A percentile compares a stretch with the other conserved stretches of the same genome.
Conservation (phyloP, 257 asterid genomes). For the Solanum pimpinellifolium region DNA sequence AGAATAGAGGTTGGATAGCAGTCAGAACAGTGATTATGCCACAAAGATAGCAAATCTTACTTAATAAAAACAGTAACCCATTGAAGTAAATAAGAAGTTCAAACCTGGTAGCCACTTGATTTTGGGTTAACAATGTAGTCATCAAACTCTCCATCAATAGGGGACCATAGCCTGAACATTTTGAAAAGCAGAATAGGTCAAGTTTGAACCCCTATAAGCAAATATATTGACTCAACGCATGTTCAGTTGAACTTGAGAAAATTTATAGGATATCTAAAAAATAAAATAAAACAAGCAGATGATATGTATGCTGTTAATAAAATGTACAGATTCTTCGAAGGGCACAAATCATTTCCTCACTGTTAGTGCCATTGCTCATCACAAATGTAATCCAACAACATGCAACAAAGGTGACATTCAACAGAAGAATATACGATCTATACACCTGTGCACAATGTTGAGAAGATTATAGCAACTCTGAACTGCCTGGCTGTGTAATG, state of each 20-base stretch:
- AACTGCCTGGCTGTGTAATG: conserved; percentile 92
- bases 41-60: not conserved
- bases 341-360: not conserved
- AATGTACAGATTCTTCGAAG: not conserved
- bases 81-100: not conserved
- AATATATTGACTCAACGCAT: not conserved
- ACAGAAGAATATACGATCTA: not conserved
- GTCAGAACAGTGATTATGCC: conserved; percentile 6
- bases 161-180: conserved; percentile 73
- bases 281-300: not conserved
- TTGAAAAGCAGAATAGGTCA: conserved; percentile 1
- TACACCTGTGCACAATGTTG: conserved; percentile 75
- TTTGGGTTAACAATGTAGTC: conserved; percentile 95
- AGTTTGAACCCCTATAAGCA: not conserved
- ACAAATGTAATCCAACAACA: not conserved
- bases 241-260: not conserved
- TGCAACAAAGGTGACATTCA: not conserved
- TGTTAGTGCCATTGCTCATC: not conserved
- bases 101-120: conserved; percentile 98
- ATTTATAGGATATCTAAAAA: not conserved
- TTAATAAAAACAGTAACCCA: not conserved
- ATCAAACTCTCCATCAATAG: conserved; percentile 87
- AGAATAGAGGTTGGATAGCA: conserved; percentile 13
- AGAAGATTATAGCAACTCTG: conserved; percentile 91
- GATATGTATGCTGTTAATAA: not conserved